Conservation (phyloP, 225 moss, liverwort and hornwort genomes). For the Anthoceros angustus region DNA sequence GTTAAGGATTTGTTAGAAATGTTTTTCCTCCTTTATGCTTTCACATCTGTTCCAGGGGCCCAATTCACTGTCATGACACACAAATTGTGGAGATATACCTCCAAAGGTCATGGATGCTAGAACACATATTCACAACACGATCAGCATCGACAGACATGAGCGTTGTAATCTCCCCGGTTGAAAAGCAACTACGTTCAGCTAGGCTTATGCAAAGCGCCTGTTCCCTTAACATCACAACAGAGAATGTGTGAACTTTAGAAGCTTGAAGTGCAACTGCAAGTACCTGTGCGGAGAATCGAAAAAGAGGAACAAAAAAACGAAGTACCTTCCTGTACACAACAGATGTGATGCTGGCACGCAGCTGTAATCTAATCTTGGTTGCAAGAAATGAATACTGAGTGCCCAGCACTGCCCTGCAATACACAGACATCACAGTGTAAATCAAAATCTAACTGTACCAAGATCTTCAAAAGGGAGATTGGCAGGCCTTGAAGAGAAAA, state of each 20-base stretch:
- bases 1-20: constrained; percentile 8
- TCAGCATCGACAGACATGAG: constrained; percentile 81
- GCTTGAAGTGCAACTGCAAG: background rate
- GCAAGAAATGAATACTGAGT: constrained; percentile 58
- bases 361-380: constrained; percentile 37
- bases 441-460: background rate
- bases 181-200: constrained; percentile 53
- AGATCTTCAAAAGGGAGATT: background rate
- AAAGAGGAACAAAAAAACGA: background rate
- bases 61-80: no score
- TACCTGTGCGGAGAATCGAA: background rate
- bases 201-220: constrained; percentile 70
- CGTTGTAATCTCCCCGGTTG: constrained; percentile 85
- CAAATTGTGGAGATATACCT: constrained; percentile 20
- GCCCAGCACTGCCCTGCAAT: constrained; percentile 48
- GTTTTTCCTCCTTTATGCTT: background rate
- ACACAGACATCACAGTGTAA: background rate
- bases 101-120: constrained; percentile 71
- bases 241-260: background rate
- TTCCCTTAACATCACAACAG: background rate
- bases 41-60: background rate
- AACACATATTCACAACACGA: constrained; percentile 53
- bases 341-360: constrained; percentile 63
- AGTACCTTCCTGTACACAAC: constrained; percentile 82
- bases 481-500: background rate